Conservation (phyloP, 2,329 filamentous ascomycete genomes). For the Penicillium decumbens region DNA sequence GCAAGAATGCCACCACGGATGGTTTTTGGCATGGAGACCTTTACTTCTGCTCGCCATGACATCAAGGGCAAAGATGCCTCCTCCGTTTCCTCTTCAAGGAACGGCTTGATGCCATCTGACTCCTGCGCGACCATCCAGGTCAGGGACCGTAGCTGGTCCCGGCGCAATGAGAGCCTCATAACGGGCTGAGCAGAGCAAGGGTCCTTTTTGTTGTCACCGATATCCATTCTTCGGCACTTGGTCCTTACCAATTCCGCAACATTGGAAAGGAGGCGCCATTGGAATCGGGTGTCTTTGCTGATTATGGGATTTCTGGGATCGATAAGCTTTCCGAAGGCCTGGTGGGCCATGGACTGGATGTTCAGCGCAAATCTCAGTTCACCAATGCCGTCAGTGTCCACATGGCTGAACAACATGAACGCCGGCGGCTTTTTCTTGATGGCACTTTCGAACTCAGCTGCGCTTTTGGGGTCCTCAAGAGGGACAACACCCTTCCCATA, state of each 20-base stretch:
- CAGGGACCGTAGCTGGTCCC: constrained; percentile 53
- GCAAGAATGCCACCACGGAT: constrained; percentile 59
- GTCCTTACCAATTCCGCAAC: constrained; percentile 35
- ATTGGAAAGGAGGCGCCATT: constrained; percentile 49
- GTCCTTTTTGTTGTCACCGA: constrained; percentile 44
- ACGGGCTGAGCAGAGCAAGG: constrained; percentile 25
- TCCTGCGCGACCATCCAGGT: constrained; percentile 60
- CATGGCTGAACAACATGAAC: constrained; percentile 39
- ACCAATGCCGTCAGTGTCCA: constrained; percentile 29
- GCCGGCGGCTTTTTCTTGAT: constrained; percentile 47
- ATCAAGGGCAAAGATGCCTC: constrained; percentile 51
- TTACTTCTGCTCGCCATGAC: constrained; percentile 56
- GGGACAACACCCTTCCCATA: constrained; percentile 19
- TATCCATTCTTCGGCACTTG: constrained; percentile 37
- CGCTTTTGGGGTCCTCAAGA: constrained; percentile 50
- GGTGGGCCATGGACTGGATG: constrained; percentile 36
- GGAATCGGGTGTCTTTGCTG: constrained; percentile 23
- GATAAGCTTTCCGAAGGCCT: constrained; percentile 30
- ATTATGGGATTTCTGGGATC: constrained; percentile 1
- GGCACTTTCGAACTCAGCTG: constrained; percentile 48
- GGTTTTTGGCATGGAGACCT: constrained; percentile 26
- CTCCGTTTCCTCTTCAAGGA: constrained; percentile 53
- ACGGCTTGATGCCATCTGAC: constrained; percentile 33
- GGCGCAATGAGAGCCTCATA: constrained; percentile 42
- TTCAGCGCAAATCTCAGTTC: constrained; percentile 41